These are phyloP conservation scores for Paecilomyces dactylethromorphus DNA, from an alignment of 2,329 filamentous ascomycete genomes.

Conservation along the genomic window DNA sequence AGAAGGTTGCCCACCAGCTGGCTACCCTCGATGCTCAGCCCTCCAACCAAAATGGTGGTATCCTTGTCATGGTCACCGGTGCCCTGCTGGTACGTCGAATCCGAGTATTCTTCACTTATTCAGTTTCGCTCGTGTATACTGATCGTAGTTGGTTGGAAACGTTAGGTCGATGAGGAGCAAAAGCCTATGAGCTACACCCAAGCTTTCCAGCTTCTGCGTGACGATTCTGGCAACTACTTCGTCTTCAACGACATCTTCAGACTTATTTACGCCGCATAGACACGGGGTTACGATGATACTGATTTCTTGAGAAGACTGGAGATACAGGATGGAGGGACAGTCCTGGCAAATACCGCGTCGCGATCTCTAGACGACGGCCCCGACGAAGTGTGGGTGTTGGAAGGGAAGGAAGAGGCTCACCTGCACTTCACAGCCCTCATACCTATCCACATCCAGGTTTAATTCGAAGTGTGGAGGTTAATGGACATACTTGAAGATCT, in stretches of 20 bases:
- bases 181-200: slow-evolving; percentile 88
- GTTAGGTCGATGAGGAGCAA: slow-evolving; percentile 75
- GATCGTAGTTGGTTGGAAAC: not conserved
- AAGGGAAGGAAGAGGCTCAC: not conserved
- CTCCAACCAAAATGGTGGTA: slow-evolving; percentile 57
- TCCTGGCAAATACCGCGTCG: not conserved
- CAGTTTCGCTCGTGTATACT: not conserved
- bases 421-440: not conserved
- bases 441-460: not conserved
- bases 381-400: not conserved
- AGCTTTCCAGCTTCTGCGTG: slow-evolving; percentile 74
- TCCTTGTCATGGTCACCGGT: slow-evolving; percentile 85
- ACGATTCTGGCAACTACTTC: slow-evolving; percentile 64
- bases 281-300: not conserved
- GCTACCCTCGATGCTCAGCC: slow-evolving; percentile 79
- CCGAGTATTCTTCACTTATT: not conserved
- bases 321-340: not conserved
- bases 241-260: slow-evolving; percentile 95
- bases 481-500: not conserved
- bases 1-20: slow-evolving; percentile 72
- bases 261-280: slow-evolving; percentile 57
- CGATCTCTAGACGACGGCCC: not conserved
- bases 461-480: not conserved
- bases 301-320: not conserved
- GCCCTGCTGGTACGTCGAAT: slow-evolving; percentile 62